Evolutionary conservation across 257 asterid genomes (phyloP), one percentile per base, ranked within the genome.

Genomic region (Salvia splendens): DNA sequence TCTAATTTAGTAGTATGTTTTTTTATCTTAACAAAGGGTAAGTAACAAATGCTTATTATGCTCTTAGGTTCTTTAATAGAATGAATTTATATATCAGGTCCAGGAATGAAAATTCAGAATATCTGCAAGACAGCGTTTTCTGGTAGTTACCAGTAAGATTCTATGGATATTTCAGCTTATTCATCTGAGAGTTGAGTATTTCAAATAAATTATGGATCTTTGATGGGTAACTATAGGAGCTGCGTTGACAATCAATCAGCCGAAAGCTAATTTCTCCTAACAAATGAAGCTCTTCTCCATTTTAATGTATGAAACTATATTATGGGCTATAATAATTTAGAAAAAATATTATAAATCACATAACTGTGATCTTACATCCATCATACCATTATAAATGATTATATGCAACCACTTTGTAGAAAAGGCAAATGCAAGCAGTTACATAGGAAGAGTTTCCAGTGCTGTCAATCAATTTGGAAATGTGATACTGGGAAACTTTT

Each of bases 311-410:
- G 62, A 46, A 43, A 52, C 60, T 32, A 51, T 36, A 52, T 57
- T 48, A 62, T 7, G 2, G 67, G 38, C 9, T 32, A 66, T 61
- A 24, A 24, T 24, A 24, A 24, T 24, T 24, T 24, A 24, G 2
- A 24, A 24, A 24, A 24, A 24, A 24, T 24, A 24, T 24, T 24
- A 1, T 24, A 24, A 24, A 61, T 45, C 33, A 40, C 41, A 35
- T 55, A 62, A 20, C 47, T 41, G 54, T 6, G 28, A 59, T 58
- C 61, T 61, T 9, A 66, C 63, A 61, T 5, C 51, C 30, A 65
- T 33, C 48, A 33, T 40, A 15, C n/a, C 24, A 58, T 67, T 3
- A 30, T 16, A 36, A 52, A 16, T 12, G 30, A 12, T 15, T n/a
- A n/a, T 12, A 52, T 9, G 56, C 12, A 42, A 36, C 16, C 58